Conservation (phyloP, 345 rosid species). For the Barbarea vulgaris region DNA sequence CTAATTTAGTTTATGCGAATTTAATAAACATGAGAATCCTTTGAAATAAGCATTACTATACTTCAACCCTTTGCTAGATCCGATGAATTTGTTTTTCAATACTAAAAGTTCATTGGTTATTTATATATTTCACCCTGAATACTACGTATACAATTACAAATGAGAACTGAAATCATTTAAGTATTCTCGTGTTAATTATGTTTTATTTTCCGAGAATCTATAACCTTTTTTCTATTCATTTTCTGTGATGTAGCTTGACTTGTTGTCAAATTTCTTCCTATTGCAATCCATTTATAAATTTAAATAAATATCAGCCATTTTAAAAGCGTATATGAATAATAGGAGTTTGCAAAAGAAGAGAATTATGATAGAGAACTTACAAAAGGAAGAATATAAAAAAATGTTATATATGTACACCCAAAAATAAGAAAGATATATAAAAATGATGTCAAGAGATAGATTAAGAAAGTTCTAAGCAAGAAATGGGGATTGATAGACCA, state of each 20-base stretch:
- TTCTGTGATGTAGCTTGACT: background rate
- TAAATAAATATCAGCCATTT: background rate
- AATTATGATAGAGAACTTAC: background rate
- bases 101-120: background rate
- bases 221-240: background rate
- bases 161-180: background rate
- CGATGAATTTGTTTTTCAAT: conserved; percentile 37
- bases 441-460: background rate
- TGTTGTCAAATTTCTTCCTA: background rate
- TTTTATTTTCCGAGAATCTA: background rate
- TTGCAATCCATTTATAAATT: background rate
- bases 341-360: background rate
- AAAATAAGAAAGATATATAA: background rate
- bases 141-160: background rate
- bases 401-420: background rate
- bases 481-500: background rate
- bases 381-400: background rate
- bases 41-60: conserved; percentile 51
- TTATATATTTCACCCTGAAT: background rate
- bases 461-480: conserved; percentile 5
- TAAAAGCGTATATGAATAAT: background rate
- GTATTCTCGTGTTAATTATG: background rate
- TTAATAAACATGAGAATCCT: conserved; percentile 37
- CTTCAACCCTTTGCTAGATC: conserved; percentile 45
- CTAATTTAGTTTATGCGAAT: background rate